Evolutionary conservation across 75 land plant genomes (phyloP), one percentile per base, ranked within the genome.

Genomic region (Ceratopteris richardii): DNA sequence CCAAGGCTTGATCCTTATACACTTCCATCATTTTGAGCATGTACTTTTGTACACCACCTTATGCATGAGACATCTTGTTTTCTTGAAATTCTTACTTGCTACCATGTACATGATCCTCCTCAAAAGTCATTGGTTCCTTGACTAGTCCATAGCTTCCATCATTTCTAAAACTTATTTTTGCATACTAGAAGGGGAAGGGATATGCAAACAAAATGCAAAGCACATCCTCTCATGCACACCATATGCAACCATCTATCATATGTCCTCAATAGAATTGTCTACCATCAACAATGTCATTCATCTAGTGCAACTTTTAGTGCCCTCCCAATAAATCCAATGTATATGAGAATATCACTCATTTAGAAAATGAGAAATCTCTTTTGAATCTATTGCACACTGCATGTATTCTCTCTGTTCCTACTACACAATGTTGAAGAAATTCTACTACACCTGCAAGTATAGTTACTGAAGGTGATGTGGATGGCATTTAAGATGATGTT

Each of bases 121-220:
- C 98, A 72, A 90, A 89, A 23, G 83, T 72, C 19, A 93, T 28
- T n/a, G 98, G 96, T 58, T 93, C 98, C 23, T 90, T 85, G 27
- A 89, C 63, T 65, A 89, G 52, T 41, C 98, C 98, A 72, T 71
- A 83, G 60, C 87, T 62, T 7, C 79, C 65, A 86, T 66, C 46
- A 83, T 67, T 64, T 93, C 90, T 30, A 85, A 87, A 71, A 83
- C 75, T 56, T 93, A 87, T 63, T 88, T 93, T 21, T 79, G 74
- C 60, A 88, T 60, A 24, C 82, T 72, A 62, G 88, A 75, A 66
- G 86, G 61, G 4, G 79, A 68, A 24, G 96, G 88, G 47, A 83
- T 40, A 51, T 68, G 54, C 31, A 85, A 77, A 26, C 80, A 93
- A 69, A 61, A 90, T 58, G 77, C 79, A 56, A 68, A 75, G 46